Conservation (phyloP, 2,329 filamentous ascomycete species). For the Xylariaceae sp. region DNA sequence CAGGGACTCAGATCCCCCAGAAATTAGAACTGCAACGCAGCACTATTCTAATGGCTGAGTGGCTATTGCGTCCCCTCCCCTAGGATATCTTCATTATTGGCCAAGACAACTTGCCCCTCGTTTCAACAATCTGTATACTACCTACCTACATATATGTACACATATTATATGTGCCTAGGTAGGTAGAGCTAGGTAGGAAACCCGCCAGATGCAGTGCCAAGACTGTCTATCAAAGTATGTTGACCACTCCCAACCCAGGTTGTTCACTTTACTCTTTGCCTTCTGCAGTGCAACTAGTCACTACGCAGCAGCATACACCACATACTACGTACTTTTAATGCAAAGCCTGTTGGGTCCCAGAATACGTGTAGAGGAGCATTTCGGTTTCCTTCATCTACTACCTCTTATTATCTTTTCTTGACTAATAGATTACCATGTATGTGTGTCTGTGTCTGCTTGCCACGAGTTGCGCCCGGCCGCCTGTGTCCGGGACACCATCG, state of each 20-base stretch:
- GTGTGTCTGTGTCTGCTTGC: no score
- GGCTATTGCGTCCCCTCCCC: not conserved
- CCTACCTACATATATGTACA: no score
- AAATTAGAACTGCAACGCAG: not conserved
- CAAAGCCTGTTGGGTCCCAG: not conserved
- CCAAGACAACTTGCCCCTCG: no score
- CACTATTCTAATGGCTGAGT: not conserved
- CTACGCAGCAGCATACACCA: not conserved
- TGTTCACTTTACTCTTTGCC: not conserved
- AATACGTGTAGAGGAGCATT: not conserved
- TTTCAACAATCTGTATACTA: no score
- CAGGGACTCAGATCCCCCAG: not conserved
- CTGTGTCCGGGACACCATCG: not conserved
- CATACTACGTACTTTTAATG: not conserved
- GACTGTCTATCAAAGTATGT: not conserved
- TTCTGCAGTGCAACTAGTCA: not conserved
- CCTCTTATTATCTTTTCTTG: not conserved
- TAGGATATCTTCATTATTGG: no score
- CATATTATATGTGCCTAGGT: no score
- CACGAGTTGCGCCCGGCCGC: no score
- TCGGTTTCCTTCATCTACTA: not conserved
- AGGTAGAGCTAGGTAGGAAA: no score
- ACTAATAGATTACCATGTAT: not conserved
- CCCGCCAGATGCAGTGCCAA: not conserved
- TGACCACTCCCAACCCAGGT: not conserved